Evolutionary conservation across 2,329 filamentous ascomycete genomes (phyloP), one percentile per base, ranked within the genome.

Genomic region (Alternaria sp.): DNA sequence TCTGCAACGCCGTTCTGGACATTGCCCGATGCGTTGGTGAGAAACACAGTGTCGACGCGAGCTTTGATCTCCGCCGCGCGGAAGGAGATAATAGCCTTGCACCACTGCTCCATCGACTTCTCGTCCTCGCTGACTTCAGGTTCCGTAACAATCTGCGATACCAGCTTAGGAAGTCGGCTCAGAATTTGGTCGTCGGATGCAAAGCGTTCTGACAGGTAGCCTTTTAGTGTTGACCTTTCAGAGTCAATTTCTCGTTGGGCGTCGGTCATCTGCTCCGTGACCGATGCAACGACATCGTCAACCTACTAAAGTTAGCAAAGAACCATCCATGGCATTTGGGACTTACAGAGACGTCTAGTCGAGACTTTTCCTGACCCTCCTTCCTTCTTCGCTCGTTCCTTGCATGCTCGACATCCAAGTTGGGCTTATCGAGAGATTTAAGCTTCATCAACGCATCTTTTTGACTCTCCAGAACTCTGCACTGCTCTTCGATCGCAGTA

Each of bases 171-270:
- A 3, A 93, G 80, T 62, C 88, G 88, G 19, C 86, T 82, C 2
- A 92, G 80, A 3, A 92, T 82, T 64, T 87, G 88, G 72, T 92
- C 89, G 63, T 93, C 90, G 1, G 88, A 86, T 9, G 83, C 82
- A 9, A 91, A 79, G 11, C 86, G 76, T 15, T 80, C 81, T 21
- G 84, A 82, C 0, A 88, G 79, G 1, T 83, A 83, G 59, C 84
- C 81, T 50, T 83, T 84, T 15, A 89, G 74, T 4, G 79, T 78
- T 2, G 81, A 75, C 5, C 81, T 82, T 0, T 84, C 81, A 0
- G 78, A 79, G 8, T 84, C 84, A 6, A 76, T 77, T 44, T 89
- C 86, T 64, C 86, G 84, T 69, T 86, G 74, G 19, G 78, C 77
- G 40, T 77, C 73, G 5, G 72, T 68, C 21, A 84, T 64, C n/a